Base-by-base conservation (phyloP, 139 green algal genomes). In the Micractinium sp. region DNA sequence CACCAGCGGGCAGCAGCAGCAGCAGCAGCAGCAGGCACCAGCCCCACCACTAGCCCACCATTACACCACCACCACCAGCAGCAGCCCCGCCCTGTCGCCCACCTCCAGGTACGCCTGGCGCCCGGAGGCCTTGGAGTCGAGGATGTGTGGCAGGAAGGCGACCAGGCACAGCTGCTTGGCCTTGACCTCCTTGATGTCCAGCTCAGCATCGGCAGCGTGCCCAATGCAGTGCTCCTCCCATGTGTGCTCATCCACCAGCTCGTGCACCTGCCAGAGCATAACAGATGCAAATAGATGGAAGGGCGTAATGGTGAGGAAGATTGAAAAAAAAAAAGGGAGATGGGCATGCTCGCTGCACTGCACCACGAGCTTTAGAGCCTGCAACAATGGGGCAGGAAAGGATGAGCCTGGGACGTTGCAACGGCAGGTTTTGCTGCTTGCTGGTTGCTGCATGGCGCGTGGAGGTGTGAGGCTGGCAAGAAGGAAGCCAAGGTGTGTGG, bases 111-210 rank as follows among this genome's bases (percentile, higher is more conserved):
- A 87, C 7, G 83, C 83, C 67, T 87, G 20, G 25, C 83, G 83
- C 19, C 83, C 83, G 38, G 63, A 66, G 5, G 96, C 97, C 82
- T 93, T 92, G 41, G 89, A 93, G 94, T 99, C 97, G 38, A 99
- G 90, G 90, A 99, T 98, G 93, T 99, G 88, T 13, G 97, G 97
- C 82, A 99, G 91, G 92, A 99, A 99, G 63, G 93, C 95, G 15
- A 99, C 31, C 25, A 99, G 92, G 91, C 95, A 97, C 85, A 98
- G 93, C 93, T 96, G 92, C 91, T 92, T 93, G 38, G 93, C 20
- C 60, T 92, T 89, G 29, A 90, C 74, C 74, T 47, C 74, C 38
- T 35, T 14, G 81, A 82, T 20, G 86, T 91, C n/a, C 79, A 69
- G 77, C 12, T n/a, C 47, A 38, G 67, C n/a, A 39, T 93, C 90